phyloP scores from a whole-genome alignment of 805 yeast species.

The Candida sithepensis region DNA sequence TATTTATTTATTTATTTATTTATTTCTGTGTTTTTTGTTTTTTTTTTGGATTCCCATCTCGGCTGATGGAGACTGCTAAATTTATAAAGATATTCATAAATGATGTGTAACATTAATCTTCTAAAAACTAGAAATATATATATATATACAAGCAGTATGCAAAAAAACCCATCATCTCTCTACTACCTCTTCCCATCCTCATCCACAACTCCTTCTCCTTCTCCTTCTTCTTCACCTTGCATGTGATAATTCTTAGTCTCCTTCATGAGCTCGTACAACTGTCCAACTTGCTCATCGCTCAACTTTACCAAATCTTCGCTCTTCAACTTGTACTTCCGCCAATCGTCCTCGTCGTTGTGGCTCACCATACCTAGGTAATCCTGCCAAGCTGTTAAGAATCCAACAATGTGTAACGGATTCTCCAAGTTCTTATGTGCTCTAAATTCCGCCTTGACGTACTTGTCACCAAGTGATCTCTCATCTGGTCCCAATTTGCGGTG shows the following conservation, averaged over 20 bases:
- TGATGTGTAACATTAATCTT: no score
- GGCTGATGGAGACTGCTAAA: no score
- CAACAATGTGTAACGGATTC: slow-evolving; percentile 91
- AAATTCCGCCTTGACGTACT: slow-evolving; percentile 87
- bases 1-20: not conserved
- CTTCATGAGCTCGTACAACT: slow-evolving; percentile 74
- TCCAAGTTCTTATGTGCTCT: slow-evolving; percentile 76
- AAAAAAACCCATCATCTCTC: no score
- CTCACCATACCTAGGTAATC: slow-evolving; percentile 58
- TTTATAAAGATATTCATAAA: no score
- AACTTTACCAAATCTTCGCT: slow-evolving; percentile 68
- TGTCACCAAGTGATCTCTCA: slow-evolving; percentile 79
- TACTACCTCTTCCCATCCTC: no score
- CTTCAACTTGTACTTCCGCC: slow-evolving; percentile 63
- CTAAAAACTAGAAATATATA: no score
- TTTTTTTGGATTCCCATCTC: no score
- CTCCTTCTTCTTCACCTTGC: slow-evolving; percentile 1
- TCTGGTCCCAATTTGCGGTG: slow-evolving; percentile 66
- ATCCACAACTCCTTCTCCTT: not conserved
- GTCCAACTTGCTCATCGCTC: slow-evolving; percentile 88
- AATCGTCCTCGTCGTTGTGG: slow-evolving; percentile 46
- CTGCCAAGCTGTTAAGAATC: slow-evolving; percentile 94
- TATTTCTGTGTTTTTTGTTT: no score
- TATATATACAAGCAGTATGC: no score
- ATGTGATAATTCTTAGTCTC: slow-evolving; percentile 43